These are phyloP conservation scores for Alternaria conjuncta DNA, from an alignment of 2,329 filamentous ascomycete genomes.

Conservation along the genomic window DNA sequence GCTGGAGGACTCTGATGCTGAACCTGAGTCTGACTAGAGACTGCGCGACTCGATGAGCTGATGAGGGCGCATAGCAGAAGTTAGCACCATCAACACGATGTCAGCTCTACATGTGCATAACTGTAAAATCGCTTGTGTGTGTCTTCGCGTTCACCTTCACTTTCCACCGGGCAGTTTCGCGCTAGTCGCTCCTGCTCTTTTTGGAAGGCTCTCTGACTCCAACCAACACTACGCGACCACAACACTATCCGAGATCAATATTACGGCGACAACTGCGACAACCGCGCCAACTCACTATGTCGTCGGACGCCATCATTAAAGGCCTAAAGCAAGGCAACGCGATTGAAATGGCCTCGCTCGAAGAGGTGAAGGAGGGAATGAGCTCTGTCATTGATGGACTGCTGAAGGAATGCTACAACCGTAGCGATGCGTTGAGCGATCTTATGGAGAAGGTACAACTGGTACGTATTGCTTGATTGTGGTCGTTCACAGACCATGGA, in stretches of 20 bases:
- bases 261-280: not conserved
- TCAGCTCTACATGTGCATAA: not conserved
- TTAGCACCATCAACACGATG: not conserved
- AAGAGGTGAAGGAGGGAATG: too few relatives aligned
- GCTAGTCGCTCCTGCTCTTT: not conserved
- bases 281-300: not conserved
- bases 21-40: too few relatives aligned
- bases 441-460: too few relatives aligned
- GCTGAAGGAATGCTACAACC: too few relatives aligned
- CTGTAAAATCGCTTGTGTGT: not conserved
- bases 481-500: too few relatives aligned
- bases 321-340: not conserved
- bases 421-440: too few relatives aligned
- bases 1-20: too few relatives aligned
- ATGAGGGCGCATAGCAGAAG: not conserved
- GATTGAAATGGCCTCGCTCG: too few relatives aligned
- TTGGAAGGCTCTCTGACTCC: not conserved
- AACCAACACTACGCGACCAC: not conserved
- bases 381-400: too few relatives aligned
- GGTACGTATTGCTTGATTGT: too few relatives aligned
- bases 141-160: not conserved
- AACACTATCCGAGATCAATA: not conserved
- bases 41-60: too few relatives aligned
- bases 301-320: not conserved
- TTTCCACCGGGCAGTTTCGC: fast-evolving